These are phyloP conservation scores for Penicillium silybi DNA, from an alignment of 495 filamentous ascomycete genomes.

Conservation along the genomic window DNA sequence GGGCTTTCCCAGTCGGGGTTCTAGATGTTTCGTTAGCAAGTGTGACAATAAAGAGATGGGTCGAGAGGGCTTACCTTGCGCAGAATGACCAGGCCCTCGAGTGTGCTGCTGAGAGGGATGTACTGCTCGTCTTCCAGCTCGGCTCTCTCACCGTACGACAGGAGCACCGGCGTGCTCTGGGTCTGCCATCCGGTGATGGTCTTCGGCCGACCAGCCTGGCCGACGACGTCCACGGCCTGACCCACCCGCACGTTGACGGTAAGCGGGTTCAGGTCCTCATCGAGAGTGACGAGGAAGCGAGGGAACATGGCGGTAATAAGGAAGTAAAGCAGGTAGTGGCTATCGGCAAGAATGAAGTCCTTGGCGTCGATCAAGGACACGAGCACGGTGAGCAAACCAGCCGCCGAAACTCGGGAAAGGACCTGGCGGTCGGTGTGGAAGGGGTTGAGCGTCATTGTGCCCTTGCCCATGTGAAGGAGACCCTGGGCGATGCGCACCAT, in stretches of 20 bases:
- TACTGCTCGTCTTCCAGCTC: conserved; percentile 98
- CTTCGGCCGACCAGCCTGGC: conserved; percentile 94
- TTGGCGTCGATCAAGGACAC: conserved; percentile 92
- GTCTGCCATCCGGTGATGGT: conserved; percentile 99
- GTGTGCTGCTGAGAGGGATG: conserved; percentile 78
- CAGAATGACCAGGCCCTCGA: conserved; percentile 94
- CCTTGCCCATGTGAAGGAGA: conserved; percentile 98
- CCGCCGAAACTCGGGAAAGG: conserved; percentile 84
- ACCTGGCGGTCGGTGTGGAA: conserved; percentile 99
- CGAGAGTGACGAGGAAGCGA: conserved; percentile 90
- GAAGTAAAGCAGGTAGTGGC: conserved; percentile 96
- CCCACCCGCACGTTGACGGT: conserved; percentile 96
- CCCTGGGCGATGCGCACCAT: conserved; percentile 99
- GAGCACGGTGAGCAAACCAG: conserved; percentile 84
- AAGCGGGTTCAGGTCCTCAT: conserved; percentile 89
- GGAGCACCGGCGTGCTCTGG: conserved; percentile 91
- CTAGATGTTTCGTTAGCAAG: conserved; percentile 32
- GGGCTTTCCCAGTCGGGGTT: conserved; percentile 53
- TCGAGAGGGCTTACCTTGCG: conserved; percentile 71
- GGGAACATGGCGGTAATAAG: conserved; percentile 97
- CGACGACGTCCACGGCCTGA: conserved; percentile 97
- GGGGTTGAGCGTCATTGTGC: conserved; percentile 88
- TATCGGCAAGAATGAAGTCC: conserved; percentile 82
- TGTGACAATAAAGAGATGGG: not conserved
- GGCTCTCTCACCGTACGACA: conserved; percentile 89